phyloP scores from a whole-genome alignment of 2,329 filamentous ascomycete species.

The Phoma sp. region DNA sequence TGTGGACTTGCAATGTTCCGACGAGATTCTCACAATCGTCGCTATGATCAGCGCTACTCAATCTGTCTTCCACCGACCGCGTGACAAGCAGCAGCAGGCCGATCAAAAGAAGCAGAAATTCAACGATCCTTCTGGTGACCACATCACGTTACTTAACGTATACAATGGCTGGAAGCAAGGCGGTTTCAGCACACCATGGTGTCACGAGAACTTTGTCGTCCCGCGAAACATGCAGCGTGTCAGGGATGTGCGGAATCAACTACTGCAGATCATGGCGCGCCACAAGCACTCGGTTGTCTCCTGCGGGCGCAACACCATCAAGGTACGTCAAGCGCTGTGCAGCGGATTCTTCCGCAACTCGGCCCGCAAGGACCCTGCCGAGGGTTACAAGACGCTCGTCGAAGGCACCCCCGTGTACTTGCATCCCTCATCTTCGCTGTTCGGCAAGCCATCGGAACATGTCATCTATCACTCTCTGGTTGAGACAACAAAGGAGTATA shows the following conservation, averaged over 20 bases:
- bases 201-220: constrained; percentile 97
- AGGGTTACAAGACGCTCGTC: constrained; percentile 96
- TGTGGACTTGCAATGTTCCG: constrained; percentile 85
- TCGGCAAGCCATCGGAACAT: constrained; percentile 95
- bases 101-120: constrained; percentile 99
- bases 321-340: constrained; percentile 87
- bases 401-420: constrained; percentile 95
- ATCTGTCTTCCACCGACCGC: constrained; percentile 90
- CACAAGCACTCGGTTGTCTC: constrained; percentile 83
- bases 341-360: constrained; percentile 94
- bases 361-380: constrained; percentile 91
- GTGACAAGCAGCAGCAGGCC: constrained; percentile 94
- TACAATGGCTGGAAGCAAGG: constrained; percentile 96
- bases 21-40: constrained; percentile 93
- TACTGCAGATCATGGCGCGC: constrained; percentile 91
- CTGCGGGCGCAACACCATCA: constrained; percentile 85
- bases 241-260: constrained; percentile 89
- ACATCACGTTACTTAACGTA: constrained; percentile 92
- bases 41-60: constrained; percentile 71
- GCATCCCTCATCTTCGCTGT: constrained; percentile 88
- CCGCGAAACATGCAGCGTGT: constrained; percentile 86
- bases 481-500: constrained; percentile 95
- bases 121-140: constrained; percentile 92
- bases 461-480: constrained; percentile 93
- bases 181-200: constrained; percentile 86